These are phyloP conservation scores for Climacium dendroides DNA, from an alignment of 225 moss, liverwort and hornwort species.

Conservation along the genomic window DNA sequence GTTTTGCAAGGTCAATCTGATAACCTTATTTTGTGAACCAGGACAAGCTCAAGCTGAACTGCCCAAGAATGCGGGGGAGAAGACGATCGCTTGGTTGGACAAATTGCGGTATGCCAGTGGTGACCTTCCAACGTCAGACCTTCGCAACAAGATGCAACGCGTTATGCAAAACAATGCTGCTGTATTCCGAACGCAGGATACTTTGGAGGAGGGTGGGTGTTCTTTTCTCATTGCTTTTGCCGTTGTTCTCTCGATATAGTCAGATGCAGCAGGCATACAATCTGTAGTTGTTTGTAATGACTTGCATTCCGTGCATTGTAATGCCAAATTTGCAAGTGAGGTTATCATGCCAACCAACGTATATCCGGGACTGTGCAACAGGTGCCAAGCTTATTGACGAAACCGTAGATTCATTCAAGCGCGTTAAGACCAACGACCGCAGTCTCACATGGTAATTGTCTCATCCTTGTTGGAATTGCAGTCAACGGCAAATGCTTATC, in stretches of 20 bases:
- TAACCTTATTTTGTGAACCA: neutral
- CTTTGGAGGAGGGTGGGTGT: conserved; percentile 64
- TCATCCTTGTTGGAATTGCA: neutral
- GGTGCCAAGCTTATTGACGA: conserved; percentile 63
- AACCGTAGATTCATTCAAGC: conserved; percentile 48
- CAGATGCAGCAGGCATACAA: neutral
- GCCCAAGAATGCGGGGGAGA: conserved; percentile 68
- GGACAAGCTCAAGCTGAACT: conserved; percentile 66
- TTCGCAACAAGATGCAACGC: conserved; percentile 73
- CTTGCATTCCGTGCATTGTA: neutral
- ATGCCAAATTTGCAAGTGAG: neutral
- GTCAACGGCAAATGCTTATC: neutral
- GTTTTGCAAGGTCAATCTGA: neutral
- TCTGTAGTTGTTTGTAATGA: neutral
- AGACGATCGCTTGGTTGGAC: conserved; percentile 85
- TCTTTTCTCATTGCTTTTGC: neutral
- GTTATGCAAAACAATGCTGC: conserved; percentile 90
- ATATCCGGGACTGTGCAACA: neutral
- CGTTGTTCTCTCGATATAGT: neutral
- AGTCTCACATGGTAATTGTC: conserved; percentile 65
- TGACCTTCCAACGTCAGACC: conserved; percentile 51
- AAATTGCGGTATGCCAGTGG: conserved; percentile 72
- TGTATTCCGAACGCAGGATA: conserved; percentile 66
- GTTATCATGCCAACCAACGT: neutral
- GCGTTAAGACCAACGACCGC: conserved; percentile 71